Percentiles rank a stretch among this genome's conserved stretches.
These are phyloP conservation scores for Fomes fomentarius DNA, from an alignment of 1,284 basidiomycete genomes.

Conservation along the genomic window DNA sequence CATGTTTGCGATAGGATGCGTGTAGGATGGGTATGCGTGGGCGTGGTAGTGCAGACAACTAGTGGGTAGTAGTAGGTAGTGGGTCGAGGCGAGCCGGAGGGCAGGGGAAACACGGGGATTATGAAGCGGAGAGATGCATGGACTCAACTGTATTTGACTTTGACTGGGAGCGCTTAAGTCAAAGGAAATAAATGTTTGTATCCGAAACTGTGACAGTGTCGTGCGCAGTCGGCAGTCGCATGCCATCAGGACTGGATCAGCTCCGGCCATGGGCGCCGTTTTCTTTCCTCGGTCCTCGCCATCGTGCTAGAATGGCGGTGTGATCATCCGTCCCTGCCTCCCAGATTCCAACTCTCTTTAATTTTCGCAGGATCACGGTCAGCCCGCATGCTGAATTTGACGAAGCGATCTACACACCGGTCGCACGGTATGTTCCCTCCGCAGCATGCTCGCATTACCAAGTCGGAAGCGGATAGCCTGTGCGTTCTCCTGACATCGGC, in stretches of 20 bases:
- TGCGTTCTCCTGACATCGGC: not conserved
- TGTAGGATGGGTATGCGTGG: not conserved
- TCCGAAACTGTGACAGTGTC: constrained; percentile 15
- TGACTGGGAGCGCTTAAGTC: constrained; percentile 18
- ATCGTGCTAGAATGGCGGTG: constrained; percentile 2
- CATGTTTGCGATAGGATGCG: constrained; percentile 44
- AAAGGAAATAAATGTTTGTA: constrained; percentile 23
- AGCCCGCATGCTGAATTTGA: constrained; percentile 19
- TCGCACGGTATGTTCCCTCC: constrained; percentile 17
- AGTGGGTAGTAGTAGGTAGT: not conserved
- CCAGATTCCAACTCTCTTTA: not conserved
- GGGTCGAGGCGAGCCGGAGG: not conserved
- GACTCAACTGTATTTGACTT: constrained; percentile 24
- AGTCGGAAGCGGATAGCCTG: too few species aligned
- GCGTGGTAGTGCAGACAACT: not conserved
- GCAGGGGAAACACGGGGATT: constrained; percentile 8
- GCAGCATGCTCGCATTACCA: too few species aligned
- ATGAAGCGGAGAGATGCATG: constrained; percentile 18
- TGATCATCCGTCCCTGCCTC: not conserved
- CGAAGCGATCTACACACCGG: constrained; percentile 20
- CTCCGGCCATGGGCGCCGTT: constrained; percentile 22
- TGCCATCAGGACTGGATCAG: constrained; percentile 16
- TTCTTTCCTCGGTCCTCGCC: constrained; percentile 1
- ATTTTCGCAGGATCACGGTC: not conserved
- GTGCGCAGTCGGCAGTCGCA: constrained; percentile 1